Percentiles rank a stretch among this genome's conserved stretches.
Conservation (phyloP, 371 early-diverging fungal species). For the Cokeromyces recurvatus region DNA sequence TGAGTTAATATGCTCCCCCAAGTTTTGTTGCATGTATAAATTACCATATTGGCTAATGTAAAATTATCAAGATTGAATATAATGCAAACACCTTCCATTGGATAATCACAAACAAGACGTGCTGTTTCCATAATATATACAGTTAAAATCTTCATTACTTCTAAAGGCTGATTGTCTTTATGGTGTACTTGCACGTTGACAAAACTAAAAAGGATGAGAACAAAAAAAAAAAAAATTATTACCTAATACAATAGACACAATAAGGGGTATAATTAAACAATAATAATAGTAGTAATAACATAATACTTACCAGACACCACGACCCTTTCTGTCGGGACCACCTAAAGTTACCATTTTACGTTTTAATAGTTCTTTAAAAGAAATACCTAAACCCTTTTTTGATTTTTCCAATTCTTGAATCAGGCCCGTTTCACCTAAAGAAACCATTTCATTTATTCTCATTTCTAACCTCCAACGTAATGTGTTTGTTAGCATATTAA, state of each 20-base stretch:
- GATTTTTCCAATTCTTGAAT: conserved; percentile 32
- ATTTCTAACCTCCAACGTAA: conserved; percentile 63
- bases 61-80: conserved; percentile 86
- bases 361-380: conserved; percentile 11
- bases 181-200: conserved; percentile 52
- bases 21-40: no score
- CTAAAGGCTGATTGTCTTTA: conserved; percentile 40
- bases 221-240: no score
- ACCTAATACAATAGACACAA: no score
- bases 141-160: conserved; percentile 49
- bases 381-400: conserved; percentile 6
- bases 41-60: conserved; percentile 72
- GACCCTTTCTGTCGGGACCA: conserved; percentile 51
- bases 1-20: no score
- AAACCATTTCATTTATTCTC: conserved; percentile 52
- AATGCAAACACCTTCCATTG: conserved; percentile 27
- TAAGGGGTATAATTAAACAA: no score
- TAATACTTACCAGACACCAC: conserved; percentile 59
- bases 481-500: conserved; percentile 55
- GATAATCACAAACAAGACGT: conserved; percentile 65
- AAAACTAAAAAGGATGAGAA: no score
- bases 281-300: no score
- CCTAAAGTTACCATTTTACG: conserved; percentile 31
- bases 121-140: conserved; percentile 76
- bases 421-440: conserved; percentile 49